phyloP scores from a whole-genome alignment of 2,329 filamentous ascomycete genomes.

The Sarocladium kiliense region DNA sequence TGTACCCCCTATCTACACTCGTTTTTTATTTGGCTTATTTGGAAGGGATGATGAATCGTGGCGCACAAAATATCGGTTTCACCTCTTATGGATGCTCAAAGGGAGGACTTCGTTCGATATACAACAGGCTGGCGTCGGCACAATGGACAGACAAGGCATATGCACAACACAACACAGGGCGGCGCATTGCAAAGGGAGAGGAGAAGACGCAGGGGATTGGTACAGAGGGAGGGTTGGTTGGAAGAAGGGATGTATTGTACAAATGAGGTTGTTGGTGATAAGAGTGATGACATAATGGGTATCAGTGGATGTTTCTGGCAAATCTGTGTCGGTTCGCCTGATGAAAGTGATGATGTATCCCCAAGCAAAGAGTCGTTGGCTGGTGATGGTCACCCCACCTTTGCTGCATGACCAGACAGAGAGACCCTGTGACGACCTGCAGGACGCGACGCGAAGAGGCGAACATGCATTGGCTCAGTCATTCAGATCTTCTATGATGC shows the following conservation, averaged over 20 bases:
- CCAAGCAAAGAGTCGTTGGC: not conserved
- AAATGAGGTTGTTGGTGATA: not conserved
- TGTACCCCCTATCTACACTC: not conserved
- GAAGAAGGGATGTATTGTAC: not conserved
- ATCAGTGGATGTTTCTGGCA: no score
- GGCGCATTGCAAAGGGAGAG: not conserved
- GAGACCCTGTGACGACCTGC: not conserved
- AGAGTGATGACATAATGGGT: no score
- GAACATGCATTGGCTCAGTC: not conserved
- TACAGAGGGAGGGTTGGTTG: not conserved
- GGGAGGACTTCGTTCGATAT: not conserved
- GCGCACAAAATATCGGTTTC: conserved; percentile 5
- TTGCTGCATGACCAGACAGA: not conserved
- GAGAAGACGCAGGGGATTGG: not conserved
- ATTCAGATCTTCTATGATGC: not conserved
- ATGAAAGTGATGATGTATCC: no score
- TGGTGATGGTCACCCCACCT: not conserved
- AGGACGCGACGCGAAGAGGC: not conserved
- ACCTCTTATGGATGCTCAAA: no score
- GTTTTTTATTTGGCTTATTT: not conserved
- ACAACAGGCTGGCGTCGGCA: conserved; percentile 9
- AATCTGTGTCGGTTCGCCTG: no score
- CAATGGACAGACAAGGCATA: not conserved
- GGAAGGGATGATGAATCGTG: not conserved
- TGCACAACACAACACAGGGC: not conserved